Percentiles rank a stretch among this genome's conserved stretches.
Conservation (phyloP, 306 rosid species). For the Pueraria montana region DNA sequence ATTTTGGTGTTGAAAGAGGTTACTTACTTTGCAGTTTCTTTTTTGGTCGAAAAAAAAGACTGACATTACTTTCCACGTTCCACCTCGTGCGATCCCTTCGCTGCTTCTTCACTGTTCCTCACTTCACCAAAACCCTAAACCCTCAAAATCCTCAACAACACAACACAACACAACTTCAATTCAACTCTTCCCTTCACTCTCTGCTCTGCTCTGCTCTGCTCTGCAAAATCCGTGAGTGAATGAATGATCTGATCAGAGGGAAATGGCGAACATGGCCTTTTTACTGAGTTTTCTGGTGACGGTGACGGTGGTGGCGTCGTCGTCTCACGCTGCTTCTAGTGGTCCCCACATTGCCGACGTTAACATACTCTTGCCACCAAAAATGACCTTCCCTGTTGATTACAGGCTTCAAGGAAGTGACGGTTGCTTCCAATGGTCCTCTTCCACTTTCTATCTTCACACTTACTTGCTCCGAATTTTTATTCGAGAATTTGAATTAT, state of each 20-base stretch:
- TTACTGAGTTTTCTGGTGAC: slow-evolving; percentile 14
- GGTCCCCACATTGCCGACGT: slow-evolving; percentile 96
- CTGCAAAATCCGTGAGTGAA: neutral
- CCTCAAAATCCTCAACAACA: neutral
- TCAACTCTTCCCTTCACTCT: neutral
- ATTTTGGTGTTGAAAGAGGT: neutral
- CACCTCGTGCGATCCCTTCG: neutral
- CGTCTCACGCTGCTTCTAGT: slow-evolving; percentile 49
- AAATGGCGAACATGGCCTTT: slow-evolving; percentile 29
- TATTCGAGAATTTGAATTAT: neutral
- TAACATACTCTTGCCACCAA: slow-evolving; percentile 86
- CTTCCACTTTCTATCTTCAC: neutral
- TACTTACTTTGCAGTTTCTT: neutral
- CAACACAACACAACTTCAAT: neutral
- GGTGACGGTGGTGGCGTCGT: slow-evolving; percentile 39
- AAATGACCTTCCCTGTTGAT: slow-evolving; percentile 84
- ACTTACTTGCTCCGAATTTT: neutral
- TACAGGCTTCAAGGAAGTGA: slow-evolving; percentile 91
- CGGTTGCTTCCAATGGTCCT: slow-evolving; percentile 92
- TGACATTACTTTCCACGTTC: neutral
- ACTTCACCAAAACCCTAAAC: slow-evolving; percentile 32
- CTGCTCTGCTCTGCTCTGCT: neutral
- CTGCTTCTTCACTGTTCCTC: neutral
- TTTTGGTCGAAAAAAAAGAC: neutral
- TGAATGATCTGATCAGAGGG: neutral